Percentiles rank a stretch among this genome's conserved stretches.
These are phyloP conservation scores for Metarhizium album DNA, from an alignment of 2,329 filamentous ascomycete species.

Conservation along the genomic window DNA sequence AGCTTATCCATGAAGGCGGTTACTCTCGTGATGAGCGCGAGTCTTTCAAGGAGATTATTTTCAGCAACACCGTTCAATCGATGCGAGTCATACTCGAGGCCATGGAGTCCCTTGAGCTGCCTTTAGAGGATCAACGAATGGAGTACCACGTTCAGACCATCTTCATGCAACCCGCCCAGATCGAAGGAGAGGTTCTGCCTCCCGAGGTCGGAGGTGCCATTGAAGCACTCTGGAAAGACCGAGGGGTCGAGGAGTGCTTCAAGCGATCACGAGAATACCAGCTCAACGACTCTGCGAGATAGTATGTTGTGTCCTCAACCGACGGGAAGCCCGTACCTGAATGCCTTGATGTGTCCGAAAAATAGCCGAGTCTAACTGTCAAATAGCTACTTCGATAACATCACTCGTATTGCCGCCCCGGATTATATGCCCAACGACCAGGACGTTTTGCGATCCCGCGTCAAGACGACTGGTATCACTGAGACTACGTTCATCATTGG, in stretches of 20 bases:
- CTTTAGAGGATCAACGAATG: conserved; percentile 81
- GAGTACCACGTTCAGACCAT: conserved; percentile 98
- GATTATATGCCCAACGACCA: conserved; percentile 96
- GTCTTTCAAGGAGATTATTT: conserved; percentile 62
- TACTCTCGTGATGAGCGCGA: conserved; percentile 83
- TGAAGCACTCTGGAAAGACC: conserved; percentile 85
- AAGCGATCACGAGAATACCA: conserved; percentile 93
- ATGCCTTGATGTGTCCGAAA: neutral
- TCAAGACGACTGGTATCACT: conserved; percentile 90
- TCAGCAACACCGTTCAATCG: conserved; percentile 59
- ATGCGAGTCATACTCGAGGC: conserved; percentile 61
- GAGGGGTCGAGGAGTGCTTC: conserved; percentile 89
- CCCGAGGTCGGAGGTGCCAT: conserved; percentile 90
- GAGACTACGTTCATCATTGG: conserved; percentile 90
- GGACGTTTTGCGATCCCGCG: conserved; percentile 79
- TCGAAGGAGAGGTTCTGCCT: conserved; percentile 89
- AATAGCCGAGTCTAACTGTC: conserved; percentile 20
- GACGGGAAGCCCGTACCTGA: neutral
- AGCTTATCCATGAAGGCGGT: conserved; percentile 97
- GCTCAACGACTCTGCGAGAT: conserved; percentile 91
- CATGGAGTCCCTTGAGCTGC: conserved; percentile 62
- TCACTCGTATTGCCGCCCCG: conserved; percentile 77
- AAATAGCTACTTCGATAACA: conserved; percentile 85
- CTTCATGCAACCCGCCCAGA: conserved; percentile 96
- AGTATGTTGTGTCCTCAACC: conserved; percentile 39